Evolutionary conservation across 371 early-diverging fungal genomes (phyloP).

Genomic region (Fennellomyces sp.): DNA sequence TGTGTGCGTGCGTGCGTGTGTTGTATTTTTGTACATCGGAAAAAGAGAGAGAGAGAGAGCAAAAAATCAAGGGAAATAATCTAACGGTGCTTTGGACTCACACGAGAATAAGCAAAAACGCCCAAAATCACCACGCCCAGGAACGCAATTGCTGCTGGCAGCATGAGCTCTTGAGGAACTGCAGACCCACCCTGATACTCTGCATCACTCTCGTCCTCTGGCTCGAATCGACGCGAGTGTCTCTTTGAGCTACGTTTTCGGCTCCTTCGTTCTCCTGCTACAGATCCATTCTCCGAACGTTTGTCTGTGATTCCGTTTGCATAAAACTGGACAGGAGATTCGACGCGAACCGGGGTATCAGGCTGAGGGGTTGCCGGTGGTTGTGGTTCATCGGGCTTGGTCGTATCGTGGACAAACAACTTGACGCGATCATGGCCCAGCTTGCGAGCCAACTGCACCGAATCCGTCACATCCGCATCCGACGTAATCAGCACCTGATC

Average conservation of each 20-base stretch:
- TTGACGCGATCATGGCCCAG: constrained; percentile 72
- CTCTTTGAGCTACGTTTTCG: constrained; percentile 7
- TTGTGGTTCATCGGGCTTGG: constrained; percentile 2
- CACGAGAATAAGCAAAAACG: constrained; percentile 49
- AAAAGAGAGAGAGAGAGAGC: background rate
- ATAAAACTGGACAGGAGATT: constrained; percentile 8
- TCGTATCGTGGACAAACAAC: constrained; percentile 61
- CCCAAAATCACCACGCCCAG: constrained; percentile 61
- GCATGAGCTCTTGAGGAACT: constrained; percentile 59
- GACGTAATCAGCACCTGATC: constrained; percentile 78
- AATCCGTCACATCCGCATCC: constrained; percentile 80
- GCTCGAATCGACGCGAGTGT: constrained; percentile 3
- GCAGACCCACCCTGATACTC: constrained; percentile 6
- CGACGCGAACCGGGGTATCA: background rate
- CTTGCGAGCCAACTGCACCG: constrained; percentile 74
- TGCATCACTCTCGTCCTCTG: constrained; percentile 1
- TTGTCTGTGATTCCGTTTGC: background rate
- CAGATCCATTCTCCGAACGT: background rate
- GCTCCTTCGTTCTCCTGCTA: background rate
- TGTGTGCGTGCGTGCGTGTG: no score
- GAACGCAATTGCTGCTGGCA: constrained; percentile 65
- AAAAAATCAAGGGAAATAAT: background rate
- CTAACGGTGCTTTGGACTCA: constrained; percentile 17
- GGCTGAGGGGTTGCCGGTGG: background rate
- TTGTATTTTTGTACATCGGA: background rate